phyloP scores from a whole-genome alignment of 2,329 filamentous ascomycete genomes.

The Sporothrix globosa region DNA sequence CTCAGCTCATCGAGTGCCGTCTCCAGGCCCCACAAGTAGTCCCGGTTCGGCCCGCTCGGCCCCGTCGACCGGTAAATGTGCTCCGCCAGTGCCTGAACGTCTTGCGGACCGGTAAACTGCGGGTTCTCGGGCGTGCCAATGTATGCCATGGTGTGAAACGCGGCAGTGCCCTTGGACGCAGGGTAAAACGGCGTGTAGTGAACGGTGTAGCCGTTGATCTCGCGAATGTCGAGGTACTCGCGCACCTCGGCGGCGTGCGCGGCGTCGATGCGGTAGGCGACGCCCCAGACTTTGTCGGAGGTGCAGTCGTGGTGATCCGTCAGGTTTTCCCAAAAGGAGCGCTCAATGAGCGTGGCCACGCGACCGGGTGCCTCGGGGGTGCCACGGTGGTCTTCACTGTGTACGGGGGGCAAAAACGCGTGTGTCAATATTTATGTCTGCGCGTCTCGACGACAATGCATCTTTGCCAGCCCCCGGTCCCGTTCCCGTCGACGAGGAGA shows the following conservation, averaged over 20 bases:
- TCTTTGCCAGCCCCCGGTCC: background rate
- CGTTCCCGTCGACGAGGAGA: background rate
- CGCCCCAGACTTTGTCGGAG: constrained; percentile 79
- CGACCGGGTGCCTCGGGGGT: constrained; percentile 85
- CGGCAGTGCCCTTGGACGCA: constrained; percentile 46
- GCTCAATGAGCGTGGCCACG: constrained; percentile 89
- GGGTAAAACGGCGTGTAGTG: constrained; percentile 86
- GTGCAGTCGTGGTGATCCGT: constrained; percentile 66
- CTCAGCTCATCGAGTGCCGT: constrained; percentile 72
- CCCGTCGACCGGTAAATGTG: constrained; percentile 78
- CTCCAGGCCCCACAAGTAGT: constrained; percentile 85
- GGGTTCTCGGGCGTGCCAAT: constrained; percentile 92
- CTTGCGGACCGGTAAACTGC: constrained; percentile 85
- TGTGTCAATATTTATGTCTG: background rate
- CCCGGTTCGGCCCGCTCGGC: constrained; percentile 84
- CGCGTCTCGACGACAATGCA: background rate
- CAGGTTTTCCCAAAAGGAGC: constrained; percentile 78
- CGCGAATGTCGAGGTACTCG: constrained; percentile 87
- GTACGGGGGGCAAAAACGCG: background rate
- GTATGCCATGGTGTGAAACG: constrained; percentile 72
- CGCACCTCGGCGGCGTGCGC: constrained; percentile 78
- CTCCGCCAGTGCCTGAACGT: constrained; percentile 74
- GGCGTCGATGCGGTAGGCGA: constrained; percentile 81
- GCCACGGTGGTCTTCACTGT: constrained; percentile 89
- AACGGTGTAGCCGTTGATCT: constrained; percentile 96